phyloP scores from a whole-genome alignment of 345 rosid species.

The Cochlearia excelsa region DNA sequence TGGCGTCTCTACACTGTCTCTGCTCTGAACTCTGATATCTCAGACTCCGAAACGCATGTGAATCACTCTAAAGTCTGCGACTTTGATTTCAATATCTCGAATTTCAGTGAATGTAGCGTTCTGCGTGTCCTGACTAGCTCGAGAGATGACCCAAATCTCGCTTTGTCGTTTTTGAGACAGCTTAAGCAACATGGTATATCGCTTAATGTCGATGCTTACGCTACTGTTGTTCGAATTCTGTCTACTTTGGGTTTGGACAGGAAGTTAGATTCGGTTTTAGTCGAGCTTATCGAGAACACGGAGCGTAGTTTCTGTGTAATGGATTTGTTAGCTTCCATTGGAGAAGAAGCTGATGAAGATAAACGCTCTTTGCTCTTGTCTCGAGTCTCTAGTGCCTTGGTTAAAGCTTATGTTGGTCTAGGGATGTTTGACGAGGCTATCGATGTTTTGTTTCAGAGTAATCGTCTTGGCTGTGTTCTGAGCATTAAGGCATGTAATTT shows the following conservation, averaged over 20 bases:
- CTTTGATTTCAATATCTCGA: conserved; percentile 1
- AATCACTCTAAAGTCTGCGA: background rate
- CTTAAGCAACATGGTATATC: conserved; percentile 40
- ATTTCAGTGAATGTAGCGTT: conserved; percentile 35
- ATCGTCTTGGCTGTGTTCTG: conserved; percentile 36
- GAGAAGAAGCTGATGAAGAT: conserved; percentile 29
- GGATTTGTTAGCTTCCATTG: conserved; percentile 45
- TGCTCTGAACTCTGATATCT: conserved; percentile 22
- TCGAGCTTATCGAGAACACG: conserved; percentile 40
- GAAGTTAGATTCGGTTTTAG: conserved; percentile 46
- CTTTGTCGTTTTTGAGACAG: conserved; percentile 43
- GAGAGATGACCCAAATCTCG: conserved; percentile 46
- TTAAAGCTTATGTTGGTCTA: conserved; percentile 49
- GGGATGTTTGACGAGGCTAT: conserved; percentile 58
- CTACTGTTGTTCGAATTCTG: conserved; percentile 44
- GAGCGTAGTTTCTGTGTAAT: conserved; percentile 34
- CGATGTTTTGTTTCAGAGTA: conserved; percentile 44
- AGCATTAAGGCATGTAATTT: conserved; percentile 51
- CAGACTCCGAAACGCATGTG: conserved; percentile 25
- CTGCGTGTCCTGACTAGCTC: conserved; percentile 36
- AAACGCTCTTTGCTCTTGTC: conserved; percentile 27
- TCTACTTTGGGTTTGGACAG: conserved; percentile 41
- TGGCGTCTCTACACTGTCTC: conserved; percentile 32
- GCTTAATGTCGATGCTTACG: conserved; percentile 46
- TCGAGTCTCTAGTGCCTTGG: conserved; percentile 43